Evolutionary conservation across 306 rosid species (phyloP), one percentile per base, ranked within the genome.

Genomic region (Albizia julibrissin): DNA sequence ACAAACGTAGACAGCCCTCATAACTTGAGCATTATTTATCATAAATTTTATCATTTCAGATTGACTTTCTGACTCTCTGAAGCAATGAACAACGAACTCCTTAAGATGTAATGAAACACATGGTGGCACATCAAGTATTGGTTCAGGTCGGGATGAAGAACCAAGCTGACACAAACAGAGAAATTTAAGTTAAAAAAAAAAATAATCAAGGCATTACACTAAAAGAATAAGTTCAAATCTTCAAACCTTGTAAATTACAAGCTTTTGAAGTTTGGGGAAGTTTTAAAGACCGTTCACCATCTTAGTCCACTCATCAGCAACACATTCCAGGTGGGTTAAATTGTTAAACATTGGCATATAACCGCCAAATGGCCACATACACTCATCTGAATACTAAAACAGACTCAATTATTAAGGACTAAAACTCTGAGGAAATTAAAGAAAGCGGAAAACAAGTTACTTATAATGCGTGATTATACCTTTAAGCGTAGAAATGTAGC

Each of bases 1-100:
- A 52, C 58, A 62, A 4, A 81, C 44, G 14, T 12, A n/a, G 72
- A 81, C 44, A 29, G 54, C 34, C 54, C 52, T 37, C 56, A 81
- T 64, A 34, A 49, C 46, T n/a, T 31, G 39, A 6, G 82, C 58
- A 76, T 76, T 76, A 64, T 44, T n/a, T 69, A 76, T 21, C 2
- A 58, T 58, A 46, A 56, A 76, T 22, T 5, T 24, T 19, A 50
- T 37, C 62, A 72, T 37, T 50, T 0, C 61, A 2, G 56, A 1
- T 16, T 70, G 8, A 3, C 3, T 61, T 22, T 3, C 0, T 0
- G 21, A 78, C 58, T 2, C 8, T 11, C 2, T 0, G 47, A 4
- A 77, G 3, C 16, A 11, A 6, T 0, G 1, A 19, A 69, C 3
- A 59, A 1, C 0, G 3, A 62, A 70, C 0, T 12, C 19, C 19